Base-by-base conservation (phyloP, 2,329 filamentous ascomycete genomes). In the Hymenoscyphus linearis region DNA sequence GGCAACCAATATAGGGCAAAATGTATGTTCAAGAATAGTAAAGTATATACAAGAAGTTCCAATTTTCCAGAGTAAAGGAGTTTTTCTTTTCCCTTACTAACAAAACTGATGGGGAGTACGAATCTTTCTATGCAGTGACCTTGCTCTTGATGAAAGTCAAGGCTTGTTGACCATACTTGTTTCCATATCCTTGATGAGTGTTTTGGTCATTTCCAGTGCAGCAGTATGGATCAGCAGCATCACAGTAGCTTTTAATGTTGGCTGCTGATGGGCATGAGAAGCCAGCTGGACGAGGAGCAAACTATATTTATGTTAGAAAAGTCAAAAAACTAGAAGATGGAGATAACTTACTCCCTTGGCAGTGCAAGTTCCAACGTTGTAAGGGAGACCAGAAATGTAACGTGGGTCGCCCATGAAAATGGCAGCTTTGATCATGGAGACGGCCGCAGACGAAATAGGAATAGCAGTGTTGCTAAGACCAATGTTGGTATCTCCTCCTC, bases 341-440 rank as follows among this genome's bases (percentile, higher is more conserved):
- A 6, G 26, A 27, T n/a, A 10, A 78, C 82, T 77, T 80, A 87
- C 84, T 27, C 85, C 85, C 64, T 77, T 74, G 37, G 82, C 81
- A 37, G 68, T 74, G 75, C 84, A 87, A 9, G 83, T 86, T 26
- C 85, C 85, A 55, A 86, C 82, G 57, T 85, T 79, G 70, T 85
- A 88, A 1, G 83, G 72, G 26, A 84, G 75, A 2, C 84, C 84
- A 5, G 74, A 72, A 7, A 78, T 75, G 67, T 83, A 82, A 61
- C 84, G 78, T 3, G 86, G 86, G 67, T 86, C 80, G 6, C 85
- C 86, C 79, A 87, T 82, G 70, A 87, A 83, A 66, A 88, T 86
- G 14, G 80, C 83, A 0, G 83, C 86, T 72, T 85, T 86, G 66
- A 88, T 80, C 69, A 80, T 79, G 3, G 73, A 74, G 7, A 85